These are phyloP conservation scores for Solanum hybrid DNA, from an alignment of 305 asterid genomes.

Conservation along the genomic window DNA sequence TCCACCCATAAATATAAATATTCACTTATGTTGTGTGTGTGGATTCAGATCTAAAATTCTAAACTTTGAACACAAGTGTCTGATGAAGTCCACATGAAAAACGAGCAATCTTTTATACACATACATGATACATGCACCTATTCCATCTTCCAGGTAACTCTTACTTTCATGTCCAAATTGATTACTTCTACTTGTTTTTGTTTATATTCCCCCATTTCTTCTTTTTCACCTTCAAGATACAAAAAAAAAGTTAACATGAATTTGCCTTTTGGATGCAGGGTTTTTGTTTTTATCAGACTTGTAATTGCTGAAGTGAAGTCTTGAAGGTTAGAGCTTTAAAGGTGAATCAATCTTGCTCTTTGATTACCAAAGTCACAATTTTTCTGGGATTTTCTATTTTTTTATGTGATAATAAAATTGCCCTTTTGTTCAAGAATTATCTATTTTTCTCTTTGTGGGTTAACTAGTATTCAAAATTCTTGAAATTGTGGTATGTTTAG, in stretches of 20 bases:
- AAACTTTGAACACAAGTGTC: background rate
- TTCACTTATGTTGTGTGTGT: background rate
- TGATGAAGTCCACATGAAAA: conserved; percentile 12
- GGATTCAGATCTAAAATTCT: conserved; percentile 11
- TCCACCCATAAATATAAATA: background rate
- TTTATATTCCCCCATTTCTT: background rate
- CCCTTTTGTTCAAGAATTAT: background rate
- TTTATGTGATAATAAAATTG: background rate
- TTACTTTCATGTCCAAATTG: background rate
- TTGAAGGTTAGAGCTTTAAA: background rate
- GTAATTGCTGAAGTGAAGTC: background rate
- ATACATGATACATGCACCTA: conserved; percentile 3
- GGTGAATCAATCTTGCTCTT: background rate
- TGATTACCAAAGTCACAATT: background rate
- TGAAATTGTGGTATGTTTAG: background rate
- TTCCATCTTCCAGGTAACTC: background rate
- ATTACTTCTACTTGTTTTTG: background rate
- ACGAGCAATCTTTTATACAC: background rate
- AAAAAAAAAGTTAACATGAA: background rate
- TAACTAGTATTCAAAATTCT: background rate
- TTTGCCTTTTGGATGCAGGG: background rate
- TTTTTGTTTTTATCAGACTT: background rate
- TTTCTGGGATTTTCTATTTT: background rate
- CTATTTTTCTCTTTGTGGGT: background rate
- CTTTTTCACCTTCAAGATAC: background rate